Conservation (phyloP, 805 yeast species). For the Metschnikowia kofuensis region DNA sequence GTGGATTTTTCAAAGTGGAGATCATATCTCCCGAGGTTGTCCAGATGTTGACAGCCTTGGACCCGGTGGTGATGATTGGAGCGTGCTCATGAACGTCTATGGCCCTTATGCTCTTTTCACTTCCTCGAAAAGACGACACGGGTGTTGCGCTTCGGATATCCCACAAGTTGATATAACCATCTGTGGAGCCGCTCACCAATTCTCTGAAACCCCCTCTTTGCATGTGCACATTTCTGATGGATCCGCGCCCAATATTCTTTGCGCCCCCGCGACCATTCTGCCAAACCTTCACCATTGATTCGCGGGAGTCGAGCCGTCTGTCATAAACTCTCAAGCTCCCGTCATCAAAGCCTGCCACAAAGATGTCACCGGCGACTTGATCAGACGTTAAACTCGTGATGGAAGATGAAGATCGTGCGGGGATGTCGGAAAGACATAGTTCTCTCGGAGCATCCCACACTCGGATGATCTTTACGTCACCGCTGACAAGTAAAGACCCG, state of each 20-base stretch:
- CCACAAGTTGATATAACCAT: slow-evolving; percentile 86
- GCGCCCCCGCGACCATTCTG: slow-evolving; percentile 29
- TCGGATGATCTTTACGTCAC: slow-evolving; percentile 88
- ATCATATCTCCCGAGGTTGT: slow-evolving; percentile 79
- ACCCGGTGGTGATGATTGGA: slow-evolving; percentile 87
- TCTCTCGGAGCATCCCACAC: slow-evolving; percentile 98
- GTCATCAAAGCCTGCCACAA: slow-evolving; percentile 91
- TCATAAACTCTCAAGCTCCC: slow-evolving; percentile 88
- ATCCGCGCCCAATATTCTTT: slow-evolving; percentile 40
- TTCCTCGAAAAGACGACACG: slow-evolving; percentile 61
- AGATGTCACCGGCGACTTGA: slow-evolving; percentile 88
- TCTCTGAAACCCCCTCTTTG: slow-evolving; percentile 96
- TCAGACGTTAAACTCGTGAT: slow-evolving; percentile 89
- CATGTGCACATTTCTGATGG: slow-evolving; percentile 82
- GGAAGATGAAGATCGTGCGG: slow-evolving; percentile 87
- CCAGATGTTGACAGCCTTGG: slow-evolving; percentile 75
- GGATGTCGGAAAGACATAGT: slow-evolving; percentile 78
- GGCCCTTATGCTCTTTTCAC: slow-evolving; percentile 53
- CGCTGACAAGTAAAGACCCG: slow-evolving; percentile 87
- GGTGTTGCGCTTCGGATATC: slow-evolving; percentile 79
- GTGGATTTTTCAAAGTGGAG: slow-evolving; percentile 54
- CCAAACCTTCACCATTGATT: slow-evolving; percentile 85
- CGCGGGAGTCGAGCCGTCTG: slow-evolving; percentile 78
- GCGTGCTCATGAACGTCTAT: slow-evolving; percentile 94
- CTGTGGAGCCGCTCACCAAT: slow-evolving; percentile 75